Base-by-base conservation (phyloP, 495 filamentous ascomycete species). In the Penicillium desertorum region DNA sequence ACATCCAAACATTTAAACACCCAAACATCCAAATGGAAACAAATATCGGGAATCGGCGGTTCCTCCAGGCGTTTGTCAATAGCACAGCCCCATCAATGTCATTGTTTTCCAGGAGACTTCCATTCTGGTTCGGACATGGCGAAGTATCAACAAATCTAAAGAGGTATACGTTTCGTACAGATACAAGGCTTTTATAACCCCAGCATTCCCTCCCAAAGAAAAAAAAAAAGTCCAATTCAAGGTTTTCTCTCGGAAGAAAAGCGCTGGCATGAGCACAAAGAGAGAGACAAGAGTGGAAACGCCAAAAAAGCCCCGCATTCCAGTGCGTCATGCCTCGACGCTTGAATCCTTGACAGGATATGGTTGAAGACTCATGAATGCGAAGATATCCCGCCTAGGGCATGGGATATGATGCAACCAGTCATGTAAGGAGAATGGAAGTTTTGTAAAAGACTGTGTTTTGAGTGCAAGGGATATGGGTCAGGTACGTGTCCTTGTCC, bases 51-150 rank as follows among this genome's bases (percentile, higher is more conserved):
- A 55, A 32, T 52, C 56, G 60, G 60, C 58, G 53, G 23, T 4
- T 16, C 29, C 39, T n/a, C 42, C 41, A 47, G 46, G 49, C 5
- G 17, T 48, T 34, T 48, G 45, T 42, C 46, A 59, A 58, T 56
- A 42, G 48, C 62, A 62, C 56, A 62, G 60, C 56, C 59, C 61
- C 58, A 68, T 57, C 62, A 57, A 63, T 66, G 63, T 66, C 63
- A 66, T 63, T 36, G 53, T 63, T 47, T 12, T 2, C 27, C 8
- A 11, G n/a, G 27, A 32, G 27, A 30, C n/a, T 4, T 32, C 27
- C 11, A 34, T 47, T 30, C n/a, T 47, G 17, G 47, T 34, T 50
- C 7, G 32, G 39, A 46, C 19, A 56, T 36, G 57, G 25, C 20
- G 43, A 54, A 14, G 5, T 3, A 59, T 43, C 56, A 52, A 58